Conservation (phyloP, 768 basidiomycete species). For the Panus rudis region DNA sequence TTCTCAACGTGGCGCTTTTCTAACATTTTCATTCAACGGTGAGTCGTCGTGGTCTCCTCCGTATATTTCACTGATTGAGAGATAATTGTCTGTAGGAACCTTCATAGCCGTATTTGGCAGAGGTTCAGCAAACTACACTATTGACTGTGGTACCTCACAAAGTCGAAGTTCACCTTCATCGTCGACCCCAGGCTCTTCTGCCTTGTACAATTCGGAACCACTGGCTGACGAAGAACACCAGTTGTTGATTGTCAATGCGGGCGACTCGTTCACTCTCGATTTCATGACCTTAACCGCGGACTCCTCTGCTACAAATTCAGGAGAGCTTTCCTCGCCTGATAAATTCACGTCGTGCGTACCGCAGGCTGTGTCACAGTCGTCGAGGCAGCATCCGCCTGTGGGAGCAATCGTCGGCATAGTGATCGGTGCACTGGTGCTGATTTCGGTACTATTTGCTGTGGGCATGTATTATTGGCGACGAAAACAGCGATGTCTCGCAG, state of each 20-base stretch:
- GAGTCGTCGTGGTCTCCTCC: not conserved
- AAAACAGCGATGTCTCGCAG: too few relatives aligned
- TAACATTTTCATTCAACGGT: conserved; percentile 1
- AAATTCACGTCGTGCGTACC: too few relatives aligned
- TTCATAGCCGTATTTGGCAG: not conserved
- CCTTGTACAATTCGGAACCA: not conserved
- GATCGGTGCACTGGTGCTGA: too few relatives aligned
- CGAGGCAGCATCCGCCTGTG: too few relatives aligned
- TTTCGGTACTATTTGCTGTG: too few relatives aligned
- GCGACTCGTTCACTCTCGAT: not conserved
- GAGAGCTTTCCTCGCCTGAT: too few relatives aligned
- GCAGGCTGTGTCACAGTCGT: too few relatives aligned
- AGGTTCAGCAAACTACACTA: not conserved
- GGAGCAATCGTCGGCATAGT: too few relatives aligned
- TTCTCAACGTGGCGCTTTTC: not conserved
- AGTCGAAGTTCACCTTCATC: not conserved
- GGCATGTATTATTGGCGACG: too few relatives aligned
- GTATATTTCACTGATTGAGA: not conserved
- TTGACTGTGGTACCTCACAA: not conserved
- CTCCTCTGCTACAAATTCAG: too few relatives aligned
- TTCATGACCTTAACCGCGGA: too few relatives aligned
- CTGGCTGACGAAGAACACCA: conserved; percentile 1
- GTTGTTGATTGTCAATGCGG: not conserved
- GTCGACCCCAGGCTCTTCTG: too few relatives aligned
- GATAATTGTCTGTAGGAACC: conserved; percentile 1